Base-by-base conservation (phyloP, 805 yeast genomes). In the Candida adriatica region DNA sequence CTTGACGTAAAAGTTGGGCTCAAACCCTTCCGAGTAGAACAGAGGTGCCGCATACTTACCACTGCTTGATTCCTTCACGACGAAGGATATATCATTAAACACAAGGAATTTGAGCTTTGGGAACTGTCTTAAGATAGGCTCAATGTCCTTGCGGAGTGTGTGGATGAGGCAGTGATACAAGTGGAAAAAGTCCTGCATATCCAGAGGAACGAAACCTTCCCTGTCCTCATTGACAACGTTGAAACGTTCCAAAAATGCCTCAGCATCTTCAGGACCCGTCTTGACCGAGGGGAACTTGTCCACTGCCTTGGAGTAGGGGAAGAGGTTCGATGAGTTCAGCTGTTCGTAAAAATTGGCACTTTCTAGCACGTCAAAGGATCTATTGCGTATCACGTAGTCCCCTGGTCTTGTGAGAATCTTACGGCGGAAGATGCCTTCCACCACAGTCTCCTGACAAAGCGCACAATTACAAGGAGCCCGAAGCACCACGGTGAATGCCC, bases 251-350 rank as follows among this genome's bases (percentile, higher is more conserved):
- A 34, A 45, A 51, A 49, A 59, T 39, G 34, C 44, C 37, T 52
- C 46, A 23, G 61, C 36, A 34, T 51, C 55, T 54, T 60, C 63
- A 11, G 64, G 58, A 17, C 61, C 64, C 0, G 69, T 64, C 29
- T 62, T 51, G 4, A 64, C 68, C 25, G 64, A 53, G 16, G 69
- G 69, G 38, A 58, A 62, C 27, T 45, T 47, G 39, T 62, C 69
- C 27, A 63, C 59, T 1, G 68, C 67, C 34, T 62, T 63, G 1
- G 68, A 61, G 33, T 64, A 64, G 3, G 69, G 69, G 23, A 59
- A 42, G 16, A 64, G 34, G 15, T 58, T 56, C 8, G 59, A 42
- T 21, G 48, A 43, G 26, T 56, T 46, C 47, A 62, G 57, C 46
- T 54, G 56, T 9, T 55, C 54, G 34, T 56, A 62, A 25, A 56